These are phyloP conservation scores for Anastatica hierochuntica DNA, from an alignment of 345 rosid genomes.

Conservation along the genomic window DNA sequence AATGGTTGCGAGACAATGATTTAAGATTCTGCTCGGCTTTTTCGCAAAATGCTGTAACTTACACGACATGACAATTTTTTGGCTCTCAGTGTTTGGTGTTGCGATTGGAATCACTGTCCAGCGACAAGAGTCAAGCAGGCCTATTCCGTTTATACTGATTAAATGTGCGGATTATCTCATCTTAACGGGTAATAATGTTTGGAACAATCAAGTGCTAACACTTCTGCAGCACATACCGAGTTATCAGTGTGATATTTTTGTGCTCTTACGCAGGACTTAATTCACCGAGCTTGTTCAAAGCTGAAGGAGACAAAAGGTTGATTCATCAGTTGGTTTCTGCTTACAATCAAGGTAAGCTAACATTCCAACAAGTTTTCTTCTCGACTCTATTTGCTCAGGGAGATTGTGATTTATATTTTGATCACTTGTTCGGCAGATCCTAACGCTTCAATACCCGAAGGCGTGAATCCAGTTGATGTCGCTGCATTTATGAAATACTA, in stretches of 20 bases:
- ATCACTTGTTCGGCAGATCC: slow-evolving; percentile 39
- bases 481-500: slow-evolving; percentile 73
- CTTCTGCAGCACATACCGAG: not conserved
- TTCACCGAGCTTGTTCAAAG: slow-evolving; percentile 59
- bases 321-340: slow-evolving; percentile 68
- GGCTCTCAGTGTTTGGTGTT: slow-evolving; percentile 70
- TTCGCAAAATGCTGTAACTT: slow-evolving; percentile 1
- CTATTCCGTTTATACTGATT: slow-evolving; percentile 56
- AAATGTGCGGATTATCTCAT: slow-evolving; percentile 81
- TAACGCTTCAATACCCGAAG: slow-evolving; percentile 65
- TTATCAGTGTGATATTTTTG: not conserved
- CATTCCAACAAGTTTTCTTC: slow-evolving; percentile 9
- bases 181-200: slow-evolving; percentile 48
- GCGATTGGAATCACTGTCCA: slow-evolving; percentile 70
- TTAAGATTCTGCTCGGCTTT: slow-evolving; percentile 1
- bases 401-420: not conserved
- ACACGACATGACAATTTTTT: not conserved
- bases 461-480: slow-evolving; percentile 56
- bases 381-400: not conserved
- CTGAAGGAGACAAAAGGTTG: slow-evolving; percentile 64
- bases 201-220: not conserved
- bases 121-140: slow-evolving; percentile 54
- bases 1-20: too few relatives aligned
- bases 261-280: slow-evolving; percentile 50
- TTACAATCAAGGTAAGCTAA: slow-evolving; percentile 62